Evolutionary conservation across 306 rosid genomes (phyloP), one percentile per base, ranked within the genome.

Genomic region (Mimosa pudica): DNA sequence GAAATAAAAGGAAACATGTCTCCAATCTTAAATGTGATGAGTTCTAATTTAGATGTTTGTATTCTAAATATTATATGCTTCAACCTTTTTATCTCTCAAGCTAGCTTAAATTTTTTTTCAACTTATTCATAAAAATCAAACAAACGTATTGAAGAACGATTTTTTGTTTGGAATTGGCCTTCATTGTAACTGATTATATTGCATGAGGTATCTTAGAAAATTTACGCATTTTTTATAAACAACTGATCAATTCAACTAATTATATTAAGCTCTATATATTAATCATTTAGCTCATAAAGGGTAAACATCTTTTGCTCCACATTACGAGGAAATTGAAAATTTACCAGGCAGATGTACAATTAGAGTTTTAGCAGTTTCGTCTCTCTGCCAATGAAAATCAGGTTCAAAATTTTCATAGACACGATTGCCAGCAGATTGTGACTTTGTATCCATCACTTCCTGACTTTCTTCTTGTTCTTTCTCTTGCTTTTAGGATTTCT

Each of bases 371-470:
- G 52, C n/a, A 52, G 65, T 82, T 11, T 81, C 80, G 6, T 88
- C 84, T 57, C 12, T 76, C 7, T 10, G 14, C 94, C 90, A 88
- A 49, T 89, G 87, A 62, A 51, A 44, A 3, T 30, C 41, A 46
- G 93, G 97, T 60, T 82, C 89, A 77, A 84, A 77, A 35, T 89
- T 88, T 84, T 87, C 88, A 66, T 76, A 87, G 52, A 65, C 79
- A 30, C 75, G 84, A 81, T 75, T 45, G 52, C 75, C 68, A 46
- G 74, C 62, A 64, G 70, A 4, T 24, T 77, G 77, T 70, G 70
- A 16, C 65, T 3, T 73, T 73, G 42, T 0, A 45, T 33, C 79
- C 86, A 77, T 82, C 51, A 38, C 36, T 24, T 3, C 17, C 20
- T 30, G 16, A 45, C 69, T 54, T 48, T 36, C 16, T 71, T 55